Evolutionary conservation across 148 eudicot genomes (phyloP), one percentile per base, ranked within the genome.

Genomic region (Hydrangea macrophylla): DNA sequence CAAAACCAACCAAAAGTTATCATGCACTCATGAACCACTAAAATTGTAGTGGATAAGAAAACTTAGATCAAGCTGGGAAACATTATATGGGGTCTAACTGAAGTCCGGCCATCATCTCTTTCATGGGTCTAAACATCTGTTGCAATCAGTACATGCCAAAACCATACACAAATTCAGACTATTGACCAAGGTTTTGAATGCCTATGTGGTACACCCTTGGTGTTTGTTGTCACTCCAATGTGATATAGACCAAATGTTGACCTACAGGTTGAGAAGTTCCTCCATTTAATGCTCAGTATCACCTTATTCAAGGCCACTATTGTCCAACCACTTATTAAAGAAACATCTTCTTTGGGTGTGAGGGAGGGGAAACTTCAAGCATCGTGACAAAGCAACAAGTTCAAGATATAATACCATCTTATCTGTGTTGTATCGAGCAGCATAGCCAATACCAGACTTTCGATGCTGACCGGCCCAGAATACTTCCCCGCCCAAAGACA

Each of bases 391-490:
- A 27, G 2, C 15, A 62, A 20, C 1, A 37, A 53, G 36, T 35
- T 32, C 37, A 44, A 68, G 42, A 13, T 61, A 66, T 63, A 18
- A n/a, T 87, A 92, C 97, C 97, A 67, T 79, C 76, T 93, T 90
- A 69, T 93, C 92, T 17, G 83, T 83, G 84, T 60, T 85, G 79
- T 90, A 93, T 57, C 98, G 95, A 48, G 92, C 96, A 75, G 95
- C 95, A 82, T 86, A 93, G 45, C 96, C 96, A 72, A 86, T 59
- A 53, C 96, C 96, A 62, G 98, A 93, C 71, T 93, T 90, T 36
- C 98, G 75, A 70, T 86, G 96, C 70, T 93, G 92, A 75, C 96
- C 98, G 67, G 92, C 78, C 92, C 95, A 93, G 76, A 88, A 90
- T 37, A 93, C 85, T 88, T 93, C 98, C 75, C 92, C 98, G 33